Percentiles rank a stretch among this genome's conserved stretches.
These are phyloP conservation scores for Lolium rigidum DNA, from an alignment of 176 grass and related monocot genomes.

Conservation along the genomic window DNA sequence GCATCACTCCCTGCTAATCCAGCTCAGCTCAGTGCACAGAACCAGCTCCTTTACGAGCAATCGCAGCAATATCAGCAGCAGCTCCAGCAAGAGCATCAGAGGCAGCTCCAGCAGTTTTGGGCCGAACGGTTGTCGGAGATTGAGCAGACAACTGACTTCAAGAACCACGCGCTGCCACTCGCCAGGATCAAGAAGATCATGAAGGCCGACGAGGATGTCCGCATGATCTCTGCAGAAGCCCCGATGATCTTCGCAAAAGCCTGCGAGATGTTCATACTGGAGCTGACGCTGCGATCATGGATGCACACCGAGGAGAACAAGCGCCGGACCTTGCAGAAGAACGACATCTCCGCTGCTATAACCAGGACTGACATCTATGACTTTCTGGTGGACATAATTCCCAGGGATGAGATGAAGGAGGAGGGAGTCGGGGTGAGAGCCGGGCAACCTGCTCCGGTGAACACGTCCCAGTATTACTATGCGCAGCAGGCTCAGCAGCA, in stretches of 20 bases:
- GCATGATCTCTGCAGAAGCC: not conserved
- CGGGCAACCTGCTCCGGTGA: not conserved
- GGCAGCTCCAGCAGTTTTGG: conserved; percentile 32
- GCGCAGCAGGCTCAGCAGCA: not conserved
- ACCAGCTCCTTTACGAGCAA: conserved; percentile 11
- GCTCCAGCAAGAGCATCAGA: conserved; percentile 15
- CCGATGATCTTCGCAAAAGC: conserved; percentile 25
- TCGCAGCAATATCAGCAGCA: conserved; percentile 4
- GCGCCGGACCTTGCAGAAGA: conserved; percentile 30
- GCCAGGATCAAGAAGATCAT: conserved; percentile 49
- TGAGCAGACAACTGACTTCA: conserved; percentile 34
- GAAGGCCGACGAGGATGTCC: conserved; percentile 3
- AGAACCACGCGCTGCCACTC: conserved; percentile 17
- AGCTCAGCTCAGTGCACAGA: conserved; percentile 12
- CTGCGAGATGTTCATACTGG: conserved; percentile 38
- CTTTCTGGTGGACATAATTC: conserved; percentile 21
- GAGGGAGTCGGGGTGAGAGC: not conserved
- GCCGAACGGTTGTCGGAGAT: not conserved
- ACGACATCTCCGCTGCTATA: not conserved
- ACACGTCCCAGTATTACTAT: not conserved
- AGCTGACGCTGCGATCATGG: conserved; percentile 36
- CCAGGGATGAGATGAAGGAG: conserved; percentile 10
- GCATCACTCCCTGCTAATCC: not conserved
- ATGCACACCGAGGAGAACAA: conserved; percentile 34
- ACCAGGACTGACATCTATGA: not conserved